Evolutionary conservation across 306 rosid species (phyloP).

Genomic region (Casuarina glauca): DNA sequence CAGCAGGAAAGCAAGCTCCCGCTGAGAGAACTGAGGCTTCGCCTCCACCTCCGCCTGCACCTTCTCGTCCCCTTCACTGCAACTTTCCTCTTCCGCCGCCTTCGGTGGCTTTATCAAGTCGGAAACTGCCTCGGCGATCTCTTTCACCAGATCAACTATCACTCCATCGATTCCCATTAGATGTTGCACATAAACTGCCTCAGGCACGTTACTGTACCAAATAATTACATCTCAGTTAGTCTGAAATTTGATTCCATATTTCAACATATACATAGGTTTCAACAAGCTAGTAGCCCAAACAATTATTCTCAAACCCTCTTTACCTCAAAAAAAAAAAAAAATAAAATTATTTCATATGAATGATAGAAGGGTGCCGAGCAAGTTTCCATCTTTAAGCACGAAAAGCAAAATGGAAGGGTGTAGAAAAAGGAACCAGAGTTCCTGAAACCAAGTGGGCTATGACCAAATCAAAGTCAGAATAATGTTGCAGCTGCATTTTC

Average conservation of each 20-base stretch:
- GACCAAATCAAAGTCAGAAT: conserved; percentile 1
- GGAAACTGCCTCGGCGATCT: conserved; percentile 68
- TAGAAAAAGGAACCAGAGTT: background rate
- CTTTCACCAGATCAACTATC: conserved; percentile 79
- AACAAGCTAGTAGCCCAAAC: no score
- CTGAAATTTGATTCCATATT: background rate
- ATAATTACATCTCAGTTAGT: background rate
- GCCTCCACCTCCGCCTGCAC: conserved; percentile 34
- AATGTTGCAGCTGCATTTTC: conserved; percentile 2
- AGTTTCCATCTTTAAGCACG: no score
- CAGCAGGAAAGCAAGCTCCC: conserved; percentile 73
- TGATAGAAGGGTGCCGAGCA: no score
- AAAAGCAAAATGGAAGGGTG: no score
- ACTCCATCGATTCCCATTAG: conserved; percentile 93
- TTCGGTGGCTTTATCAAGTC: conserved; percentile 51
- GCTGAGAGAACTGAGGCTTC: conserved; percentile 74
- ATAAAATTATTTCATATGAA: no score
- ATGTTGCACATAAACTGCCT: conserved; percentile 87
- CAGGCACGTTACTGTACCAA: conserved; percentile 72
- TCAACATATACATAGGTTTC: background rate
- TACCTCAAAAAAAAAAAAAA: no score
- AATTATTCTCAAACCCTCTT: no score
- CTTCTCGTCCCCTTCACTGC: conserved; percentile 24
- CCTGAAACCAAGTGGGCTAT: background rate
- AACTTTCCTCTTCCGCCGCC: conserved; percentile 36